phyloP scores from a whole-genome alignment of 345 rosid genomes.

The Salix dunnii region DNA sequence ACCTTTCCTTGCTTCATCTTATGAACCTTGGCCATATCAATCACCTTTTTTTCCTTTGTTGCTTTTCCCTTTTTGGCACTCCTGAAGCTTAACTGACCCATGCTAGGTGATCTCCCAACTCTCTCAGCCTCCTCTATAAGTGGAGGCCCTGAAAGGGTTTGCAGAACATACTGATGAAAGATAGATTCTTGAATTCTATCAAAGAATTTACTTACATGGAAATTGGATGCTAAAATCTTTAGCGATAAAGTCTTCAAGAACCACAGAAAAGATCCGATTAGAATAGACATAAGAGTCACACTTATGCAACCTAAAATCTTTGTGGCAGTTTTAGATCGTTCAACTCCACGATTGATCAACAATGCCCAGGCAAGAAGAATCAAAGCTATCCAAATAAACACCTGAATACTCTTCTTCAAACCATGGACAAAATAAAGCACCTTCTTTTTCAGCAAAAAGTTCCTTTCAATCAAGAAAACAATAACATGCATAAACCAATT shows the following conservation, averaged over 20 bases:
- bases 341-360: slow-evolving; percentile 45
- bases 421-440: slow-evolving; percentile 92
- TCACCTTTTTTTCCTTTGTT: slow-evolving; percentile 45
- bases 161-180: slow-evolving; percentile 74
- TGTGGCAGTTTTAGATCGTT: slow-evolving; percentile 36
- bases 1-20: slow-evolving; percentile 80
- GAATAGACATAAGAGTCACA: slow-evolving; percentile 60
- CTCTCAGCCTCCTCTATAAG: slow-evolving; percentile 65
- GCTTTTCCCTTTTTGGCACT: slow-evolving; percentile 44
- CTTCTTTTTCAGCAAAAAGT: slow-evolving; percentile 65
- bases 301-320: slow-evolving; percentile 48
- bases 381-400: slow-evolving; percentile 65
- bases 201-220: slow-evolving; percentile 74
- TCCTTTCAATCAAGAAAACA: slow-evolving; percentile 74
- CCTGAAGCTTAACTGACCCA: slow-evolving; percentile 50
- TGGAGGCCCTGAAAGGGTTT: slow-evolving; percentile 73
- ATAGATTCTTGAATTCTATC: slow-evolving; percentile 89
- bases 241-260: slow-evolving; percentile 62
- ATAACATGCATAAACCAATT: slow-evolving; percentile 68
- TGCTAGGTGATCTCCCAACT: slow-evolving; percentile 43
- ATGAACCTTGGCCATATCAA: slow-evolving; percentile 75
- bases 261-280: slow-evolving; percentile 62
- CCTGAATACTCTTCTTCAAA: slow-evolving; percentile 79
- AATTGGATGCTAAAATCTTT: slow-evolving; percentile 76
- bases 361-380: slow-evolving; percentile 64